phyloP scores from a whole-genome alignment of 2,329 filamentous ascomycete species.

The Calonectria multiphialidica region DNA sequence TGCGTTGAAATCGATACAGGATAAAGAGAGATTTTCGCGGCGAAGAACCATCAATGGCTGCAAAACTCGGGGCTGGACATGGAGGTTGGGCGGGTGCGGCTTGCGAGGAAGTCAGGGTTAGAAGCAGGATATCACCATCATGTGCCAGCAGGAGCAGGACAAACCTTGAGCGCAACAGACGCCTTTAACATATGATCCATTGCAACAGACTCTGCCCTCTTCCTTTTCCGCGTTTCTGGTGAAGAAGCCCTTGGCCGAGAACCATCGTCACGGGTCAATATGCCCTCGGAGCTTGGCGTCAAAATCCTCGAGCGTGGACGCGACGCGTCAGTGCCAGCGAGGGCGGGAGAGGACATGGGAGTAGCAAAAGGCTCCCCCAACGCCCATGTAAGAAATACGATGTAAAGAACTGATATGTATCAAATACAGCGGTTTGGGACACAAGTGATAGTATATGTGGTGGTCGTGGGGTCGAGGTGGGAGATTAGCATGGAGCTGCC shows the following conservation, averaged over 20 bases:
- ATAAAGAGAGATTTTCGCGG: constrained; percentile 71
- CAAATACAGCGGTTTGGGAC: constrained; percentile 13
- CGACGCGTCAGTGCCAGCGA: constrained; percentile 61
- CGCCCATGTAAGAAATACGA: constrained; percentile 10
- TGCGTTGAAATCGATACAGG: constrained; percentile 68
- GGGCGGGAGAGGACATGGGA: constrained; percentile 50
- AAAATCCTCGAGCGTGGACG: constrained; percentile 58
- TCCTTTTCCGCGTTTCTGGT: constrained; percentile 49
- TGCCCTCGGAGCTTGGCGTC: constrained; percentile 55
- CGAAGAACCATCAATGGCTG: constrained; percentile 73
- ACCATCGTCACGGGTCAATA: constrained; percentile 51
- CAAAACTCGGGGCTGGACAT: constrained; percentile 65
- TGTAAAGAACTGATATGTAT: constrained; percentile 15
- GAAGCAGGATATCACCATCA: not conserved
- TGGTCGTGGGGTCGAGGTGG: constrained; percentile 3
- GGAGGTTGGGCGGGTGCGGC: constrained; percentile 68
- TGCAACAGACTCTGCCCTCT: constrained; percentile 52
- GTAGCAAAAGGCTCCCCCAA: constrained; percentile 31
- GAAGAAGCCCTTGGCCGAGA: constrained; percentile 23
- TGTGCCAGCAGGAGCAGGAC: constrained; percentile 19
- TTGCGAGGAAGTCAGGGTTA: constrained; percentile 43
- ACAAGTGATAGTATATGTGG: not conserved
- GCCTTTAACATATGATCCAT: constrained; percentile 65
- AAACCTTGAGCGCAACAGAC: constrained; percentile 65
- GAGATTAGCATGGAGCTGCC: not conserved